These are phyloP conservation scores for Cylindrotheca fusiformis DNA, from an alignment of 108 stramenopile genomes.

Conservation along the genomic window DNA sequence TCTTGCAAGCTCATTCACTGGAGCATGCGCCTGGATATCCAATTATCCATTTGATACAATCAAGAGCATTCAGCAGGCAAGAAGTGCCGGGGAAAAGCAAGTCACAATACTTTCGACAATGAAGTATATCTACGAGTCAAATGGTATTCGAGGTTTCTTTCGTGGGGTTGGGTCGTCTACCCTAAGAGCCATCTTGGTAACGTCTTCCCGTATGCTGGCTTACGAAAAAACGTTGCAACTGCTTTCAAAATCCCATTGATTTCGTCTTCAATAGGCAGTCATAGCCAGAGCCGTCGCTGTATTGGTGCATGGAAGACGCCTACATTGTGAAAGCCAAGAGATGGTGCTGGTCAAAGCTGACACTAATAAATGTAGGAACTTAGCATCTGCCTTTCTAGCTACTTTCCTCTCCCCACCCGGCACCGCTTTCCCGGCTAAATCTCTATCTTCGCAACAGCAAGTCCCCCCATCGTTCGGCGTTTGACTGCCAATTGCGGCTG, in stretches of 20 bases:
- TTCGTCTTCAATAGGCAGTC: too few species aligned
- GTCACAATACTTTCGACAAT: not conserved
- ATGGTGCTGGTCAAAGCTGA: too few species aligned
- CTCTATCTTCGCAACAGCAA: too few species aligned
- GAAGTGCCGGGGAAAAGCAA: not conserved
- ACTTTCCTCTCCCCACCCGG: too few species aligned
- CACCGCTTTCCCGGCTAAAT: too few species aligned
- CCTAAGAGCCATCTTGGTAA: constrained; percentile 43
- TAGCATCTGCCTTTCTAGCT: too few species aligned
- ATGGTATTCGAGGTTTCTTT: constrained; percentile 13
- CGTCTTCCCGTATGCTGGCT: constrained; percentile 42
- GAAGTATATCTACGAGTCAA: constrained; percentile 7
- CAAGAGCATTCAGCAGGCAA: constrained; percentile 32
- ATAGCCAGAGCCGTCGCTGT: too few species aligned
- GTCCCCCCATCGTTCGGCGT: too few species aligned
- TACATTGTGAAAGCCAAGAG: too few species aligned
- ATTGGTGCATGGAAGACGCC: too few species aligned
- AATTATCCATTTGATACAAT: constrained; percentile 43
- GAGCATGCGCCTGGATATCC: constrained; percentile 33
- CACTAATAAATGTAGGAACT: too few species aligned
- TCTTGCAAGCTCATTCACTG: constrained; percentile 30
- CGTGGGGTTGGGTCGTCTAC: constrained; percentile 39
- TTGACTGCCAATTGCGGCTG: too few species aligned
- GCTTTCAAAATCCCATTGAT: not conserved
- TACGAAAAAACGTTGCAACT: constrained; percentile 24